Conservation (phyloP, 176 grass and related monocot species). For the Saccharum spontaneum region DNA sequence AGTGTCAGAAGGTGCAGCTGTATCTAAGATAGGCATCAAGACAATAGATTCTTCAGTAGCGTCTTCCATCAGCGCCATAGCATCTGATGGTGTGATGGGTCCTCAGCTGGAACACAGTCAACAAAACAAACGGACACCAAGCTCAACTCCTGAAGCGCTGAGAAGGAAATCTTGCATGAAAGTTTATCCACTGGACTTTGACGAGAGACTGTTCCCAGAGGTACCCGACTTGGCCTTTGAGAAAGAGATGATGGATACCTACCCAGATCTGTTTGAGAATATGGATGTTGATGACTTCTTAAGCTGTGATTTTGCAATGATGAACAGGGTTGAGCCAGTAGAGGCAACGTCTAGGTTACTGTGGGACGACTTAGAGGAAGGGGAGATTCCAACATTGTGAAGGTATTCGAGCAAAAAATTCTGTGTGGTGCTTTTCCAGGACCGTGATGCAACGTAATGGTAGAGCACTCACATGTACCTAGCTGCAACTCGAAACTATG, state of each 20-base stretch:
- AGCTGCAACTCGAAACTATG: neutral
- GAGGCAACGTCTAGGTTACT: neutral
- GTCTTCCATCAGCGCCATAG: neutral
- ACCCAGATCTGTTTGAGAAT: constrained; percentile 66
- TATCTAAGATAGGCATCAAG: constrained; percentile 1
- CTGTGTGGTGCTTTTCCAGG: neutral
- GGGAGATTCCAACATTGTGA: constrained; percentile 62
- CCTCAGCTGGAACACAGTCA: constrained; percentile 10
- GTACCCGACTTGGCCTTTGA: constrained; percentile 56
- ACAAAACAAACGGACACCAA: constrained; percentile 1
- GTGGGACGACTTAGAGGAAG: constrained; percentile 67
- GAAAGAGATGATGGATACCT: constrained; percentile 62
- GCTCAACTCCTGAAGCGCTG: constrained; percentile 34
- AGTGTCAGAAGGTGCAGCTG: neutral
- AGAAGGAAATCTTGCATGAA: constrained; percentile 39
- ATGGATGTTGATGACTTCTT: constrained; percentile 74
- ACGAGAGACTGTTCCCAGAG: neutral
- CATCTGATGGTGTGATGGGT: neutral
- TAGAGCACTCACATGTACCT: neutral
- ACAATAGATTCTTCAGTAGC: constrained; percentile 9
- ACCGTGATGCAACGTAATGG: neutral
- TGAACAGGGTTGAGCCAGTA: constrained; percentile 8
- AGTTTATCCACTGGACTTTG: constrained; percentile 35
- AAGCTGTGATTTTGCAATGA: constrained; percentile 49
- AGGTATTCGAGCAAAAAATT: neutral